phyloP scores from a whole-genome alignment of 139 green algal genomes.

The Chlorella ohadii region DNA sequence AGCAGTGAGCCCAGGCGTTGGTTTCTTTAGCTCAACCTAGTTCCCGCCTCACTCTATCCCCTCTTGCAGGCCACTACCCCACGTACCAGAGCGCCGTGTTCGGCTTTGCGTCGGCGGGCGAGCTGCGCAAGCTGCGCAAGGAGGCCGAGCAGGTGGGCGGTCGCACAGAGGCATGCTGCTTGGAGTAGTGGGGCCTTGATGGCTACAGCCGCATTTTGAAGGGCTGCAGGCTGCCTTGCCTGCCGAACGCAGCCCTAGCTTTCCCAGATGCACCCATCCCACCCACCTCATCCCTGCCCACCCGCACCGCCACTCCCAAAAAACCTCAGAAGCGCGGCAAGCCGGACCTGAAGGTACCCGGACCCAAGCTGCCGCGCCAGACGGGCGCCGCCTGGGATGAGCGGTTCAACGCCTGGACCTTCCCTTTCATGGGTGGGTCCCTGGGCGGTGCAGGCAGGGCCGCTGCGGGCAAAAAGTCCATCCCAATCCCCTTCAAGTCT shows the following conservation, averaged over 20 bases:
- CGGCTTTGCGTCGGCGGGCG: constrained; percentile 53
- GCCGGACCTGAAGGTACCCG: constrained; percentile 30
- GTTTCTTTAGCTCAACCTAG: no score
- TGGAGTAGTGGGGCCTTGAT: no score
- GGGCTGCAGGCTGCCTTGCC: no score
- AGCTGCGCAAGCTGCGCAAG: constrained; percentile 47
- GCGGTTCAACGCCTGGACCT: constrained; percentile 39
- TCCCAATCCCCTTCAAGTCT: no score
- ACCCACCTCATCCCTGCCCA: no score
- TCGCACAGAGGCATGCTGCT: not conserved
- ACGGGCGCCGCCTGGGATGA: constrained; percentile 33
- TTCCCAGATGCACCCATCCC: no score
- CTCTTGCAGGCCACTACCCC: constrained; percentile 33
- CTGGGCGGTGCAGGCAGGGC: not conserved
- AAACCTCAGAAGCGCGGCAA: constrained; percentile 1
- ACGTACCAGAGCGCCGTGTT: constrained; percentile 68
- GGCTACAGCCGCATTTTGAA: no score
- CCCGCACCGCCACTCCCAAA: not conserved
- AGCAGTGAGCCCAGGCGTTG: no score
- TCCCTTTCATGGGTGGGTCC: constrained; percentile 67
- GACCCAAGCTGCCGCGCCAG: constrained; percentile 32
- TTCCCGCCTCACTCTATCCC: not conserved
- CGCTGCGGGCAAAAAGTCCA: no score
- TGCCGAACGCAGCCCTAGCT: no score
- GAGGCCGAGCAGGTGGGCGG: constrained; percentile 4